Base-by-base conservation (phyloP, 2,329 filamentous ascomycete genomes). In the Cladosporium velox region DNA sequence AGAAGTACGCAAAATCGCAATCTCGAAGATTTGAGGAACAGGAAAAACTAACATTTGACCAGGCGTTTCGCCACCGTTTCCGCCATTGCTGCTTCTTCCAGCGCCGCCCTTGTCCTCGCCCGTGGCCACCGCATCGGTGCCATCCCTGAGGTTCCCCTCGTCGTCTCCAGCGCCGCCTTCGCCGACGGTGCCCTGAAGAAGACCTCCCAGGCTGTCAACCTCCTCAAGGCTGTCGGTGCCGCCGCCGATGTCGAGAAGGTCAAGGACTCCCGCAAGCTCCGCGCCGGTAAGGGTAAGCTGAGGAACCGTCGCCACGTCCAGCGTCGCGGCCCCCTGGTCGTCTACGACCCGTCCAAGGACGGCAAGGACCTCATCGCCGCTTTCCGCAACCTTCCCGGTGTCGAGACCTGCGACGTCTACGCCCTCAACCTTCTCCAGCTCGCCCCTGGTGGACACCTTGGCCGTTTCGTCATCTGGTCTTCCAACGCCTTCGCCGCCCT, bases 391-490 rank as follows among this genome's bases (percentile, higher is more conserved):
- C 91, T 99, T 79, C 89, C 95, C 78, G 95, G 95, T 85, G 93
- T 98, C 75, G 95, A 99, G 91, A 97, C 93, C 73, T 93, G 87
- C 79, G 90, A 93, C 75, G 93, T 97, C 83, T 93, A 90, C 85
- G 86, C 92, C 73, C 89, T 99, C 78, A 97, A 98, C 89, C 93
- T 98, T 78, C 92, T 99, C 82, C 95, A 99, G 88, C 92, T 99
- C 80, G 95, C 95, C 74, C 95, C 95, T 75, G 95, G 95, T 88
- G 96, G 95, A 78, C 95, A 99, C 86, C 91, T 99, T 76, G 95
- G 95, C 77, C 95, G 95, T 79, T 99, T 99, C 89, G 88, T 99
- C 83, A 88, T 99, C 88, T 99, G 95, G 95, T 95, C 95, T 77
- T 99, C 96, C 64, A 87, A 92, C 73, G 95, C 95, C 72, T 98